A percentile compares a stretch with the other conserved stretches of the same genome.
These are phyloP conservation scores for Volvox reticuliferus DNA, from an alignment of 139 green algal genomes.

Conservation along the genomic window DNA sequence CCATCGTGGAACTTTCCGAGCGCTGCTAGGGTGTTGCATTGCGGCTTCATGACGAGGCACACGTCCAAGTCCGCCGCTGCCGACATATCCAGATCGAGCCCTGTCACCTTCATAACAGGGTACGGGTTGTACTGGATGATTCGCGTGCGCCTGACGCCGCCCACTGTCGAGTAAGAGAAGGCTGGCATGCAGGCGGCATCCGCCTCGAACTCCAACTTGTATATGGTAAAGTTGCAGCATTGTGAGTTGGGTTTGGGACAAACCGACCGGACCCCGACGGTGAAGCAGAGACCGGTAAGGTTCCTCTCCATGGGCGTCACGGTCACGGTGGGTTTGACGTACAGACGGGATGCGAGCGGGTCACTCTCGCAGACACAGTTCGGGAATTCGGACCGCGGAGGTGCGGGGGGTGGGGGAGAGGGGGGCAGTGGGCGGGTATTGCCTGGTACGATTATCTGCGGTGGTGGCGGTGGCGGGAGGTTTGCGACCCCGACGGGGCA, in stretches of 20 bases:
- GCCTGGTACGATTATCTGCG: too few species aligned
- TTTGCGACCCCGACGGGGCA: conserved; percentile 1
- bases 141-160: neutral
- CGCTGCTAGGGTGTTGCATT: neutral
- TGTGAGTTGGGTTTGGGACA: neutral
- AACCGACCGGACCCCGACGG: neutral
- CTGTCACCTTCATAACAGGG: conserved; percentile 43
- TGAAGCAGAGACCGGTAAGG: conserved; percentile 38
- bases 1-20: neutral
- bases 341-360: neutral
- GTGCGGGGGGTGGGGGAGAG: neutral
- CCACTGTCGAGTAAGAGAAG: conserved; percentile 42
- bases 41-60: neutral
- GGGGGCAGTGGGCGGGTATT: too few species aligned
- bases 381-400: conserved; percentile 35
- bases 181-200: conserved; percentile 6
- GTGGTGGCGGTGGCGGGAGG: too few species aligned
- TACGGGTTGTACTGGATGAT: conserved; percentile 45
- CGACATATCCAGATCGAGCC: neutral
- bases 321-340: neutral
- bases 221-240: conserved; percentile 38
- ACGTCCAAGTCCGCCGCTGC: neutral
- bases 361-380: conserved; percentile 44
- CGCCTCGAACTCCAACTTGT: conserved; percentile 54
- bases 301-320: neutral